These are phyloP conservation scores for Lactifluus rugatus DNA, from an alignment of 768 basidiomycete species.

Conservation along the genomic window DNA sequence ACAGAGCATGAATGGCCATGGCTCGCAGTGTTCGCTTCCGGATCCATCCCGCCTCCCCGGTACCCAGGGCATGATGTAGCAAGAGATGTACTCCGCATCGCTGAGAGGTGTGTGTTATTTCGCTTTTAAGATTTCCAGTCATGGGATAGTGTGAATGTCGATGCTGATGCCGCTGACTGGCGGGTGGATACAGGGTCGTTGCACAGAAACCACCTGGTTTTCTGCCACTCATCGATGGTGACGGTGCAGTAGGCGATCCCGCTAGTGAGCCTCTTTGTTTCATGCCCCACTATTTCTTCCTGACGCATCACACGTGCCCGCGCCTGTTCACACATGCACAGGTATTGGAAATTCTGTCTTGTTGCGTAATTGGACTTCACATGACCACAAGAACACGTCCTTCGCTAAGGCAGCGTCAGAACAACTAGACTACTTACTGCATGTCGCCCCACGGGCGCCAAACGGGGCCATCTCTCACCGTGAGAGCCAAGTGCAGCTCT, in stretches of 20 bases:
- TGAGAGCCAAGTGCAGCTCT: constrained; percentile 42
- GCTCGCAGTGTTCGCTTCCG: constrained; percentile 39
- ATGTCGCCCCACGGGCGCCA: constrained; percentile 33
- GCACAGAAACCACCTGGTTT: constrained; percentile 29
- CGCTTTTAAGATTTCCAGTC: background rate
- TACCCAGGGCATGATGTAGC: constrained; percentile 26
- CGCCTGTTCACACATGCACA: constrained; percentile 15
- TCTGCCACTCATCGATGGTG: constrained; percentile 36
- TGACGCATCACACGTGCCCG: background rate
- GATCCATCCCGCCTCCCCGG: constrained; percentile 34
- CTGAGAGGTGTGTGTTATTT: constrained; percentile 27
- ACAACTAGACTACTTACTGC: constrained; percentile 43
- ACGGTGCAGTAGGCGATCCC: constrained; percentile 52
- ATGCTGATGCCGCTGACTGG: background rate
- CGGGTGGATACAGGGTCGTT: constrained; percentile 29
- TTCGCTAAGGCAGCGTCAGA: constrained; percentile 34
- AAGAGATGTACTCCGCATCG: constrained; percentile 35
- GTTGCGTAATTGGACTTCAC: constrained; percentile 44
- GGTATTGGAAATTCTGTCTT: constrained; percentile 46
- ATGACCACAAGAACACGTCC: constrained; percentile 23
- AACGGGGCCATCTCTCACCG: constrained; percentile 56
- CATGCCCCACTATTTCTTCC: background rate
- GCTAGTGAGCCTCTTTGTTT: constrained; percentile 33
- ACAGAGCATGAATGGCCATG: constrained; percentile 41
- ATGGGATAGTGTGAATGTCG: background rate